These are phyloP conservation scores for Cinnamomum chago DNA, from an alignment of 164 flowering plant genomes.

Conservation along the genomic window DNA sequence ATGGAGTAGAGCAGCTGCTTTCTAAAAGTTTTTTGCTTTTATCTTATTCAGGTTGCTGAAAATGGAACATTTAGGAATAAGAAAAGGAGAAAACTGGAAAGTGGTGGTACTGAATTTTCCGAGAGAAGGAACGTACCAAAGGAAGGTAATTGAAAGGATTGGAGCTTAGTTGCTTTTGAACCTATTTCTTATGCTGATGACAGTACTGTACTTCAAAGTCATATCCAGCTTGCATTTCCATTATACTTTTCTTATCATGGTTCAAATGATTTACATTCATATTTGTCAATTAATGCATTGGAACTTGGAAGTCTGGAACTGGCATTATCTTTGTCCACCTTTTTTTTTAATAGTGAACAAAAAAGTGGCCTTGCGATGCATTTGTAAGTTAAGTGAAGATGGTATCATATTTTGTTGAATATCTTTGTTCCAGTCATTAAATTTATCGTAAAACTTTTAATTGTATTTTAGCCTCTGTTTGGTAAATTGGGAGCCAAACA, in stretches of 20 bases:
- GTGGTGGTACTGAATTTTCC: constrained; percentile 14
- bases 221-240: not conserved
- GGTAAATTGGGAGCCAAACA: no score
- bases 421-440: not conserved
- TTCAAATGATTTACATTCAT: not conserved
- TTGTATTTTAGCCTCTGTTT: no score
- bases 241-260: not conserved
- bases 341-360: not conserved
- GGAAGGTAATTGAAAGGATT: constrained; percentile 28
- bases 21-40: not conserved
- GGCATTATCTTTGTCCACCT: not conserved
- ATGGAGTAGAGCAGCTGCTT: not conserved
- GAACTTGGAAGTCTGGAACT: not conserved
- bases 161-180: not conserved
- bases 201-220: constrained; percentile 2
- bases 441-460: no score
- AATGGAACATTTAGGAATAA: constrained; percentile 18
- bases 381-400: not conserved
- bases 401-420: not conserved
- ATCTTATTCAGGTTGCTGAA: constrained; percentile 25
- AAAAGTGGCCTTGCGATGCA: not conserved
- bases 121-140: constrained; percentile 12
- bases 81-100: constrained; percentile 36
- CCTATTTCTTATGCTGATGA: not conserved
- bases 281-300: not conserved